Evolutionary conservation across 2,329 filamentous ascomycete genomes (phyloP).

Genomic region (Neospermospora avenae): DNA sequence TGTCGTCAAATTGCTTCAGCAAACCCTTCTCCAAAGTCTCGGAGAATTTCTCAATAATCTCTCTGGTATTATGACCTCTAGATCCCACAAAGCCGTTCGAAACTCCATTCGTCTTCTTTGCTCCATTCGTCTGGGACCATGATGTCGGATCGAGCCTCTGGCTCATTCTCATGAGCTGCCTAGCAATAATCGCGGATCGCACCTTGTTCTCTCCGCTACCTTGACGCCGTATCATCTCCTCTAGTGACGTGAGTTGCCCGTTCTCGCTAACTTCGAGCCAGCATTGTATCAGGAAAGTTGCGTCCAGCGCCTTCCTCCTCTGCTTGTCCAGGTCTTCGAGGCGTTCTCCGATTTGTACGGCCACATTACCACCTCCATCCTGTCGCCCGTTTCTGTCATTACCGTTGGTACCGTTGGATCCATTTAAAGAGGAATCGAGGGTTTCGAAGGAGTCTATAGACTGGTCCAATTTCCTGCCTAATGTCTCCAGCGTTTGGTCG

Average conservation of each 20-base stretch:
- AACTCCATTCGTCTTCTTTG: conserved; percentile 49
- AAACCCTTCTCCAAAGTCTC: conserved; percentile 95
- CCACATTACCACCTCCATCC: conserved; percentile 74
- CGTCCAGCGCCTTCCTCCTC: conserved; percentile 82
- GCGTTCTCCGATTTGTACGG: conserved; percentile 90
- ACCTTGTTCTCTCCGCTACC: conserved; percentile 90
- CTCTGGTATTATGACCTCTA: conserved; percentile 63
- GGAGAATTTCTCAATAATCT: conserved; percentile 94
- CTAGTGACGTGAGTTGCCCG: conserved; percentile 80
- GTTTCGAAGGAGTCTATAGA: conserved; percentile 90
- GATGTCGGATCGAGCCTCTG: conserved; percentile 79
- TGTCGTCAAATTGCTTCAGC: conserved; percentile 94
- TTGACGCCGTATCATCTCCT: conserved; percentile 75
- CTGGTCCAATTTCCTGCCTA: conserved; percentile 86
- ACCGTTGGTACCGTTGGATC: conserved; percentile 46
- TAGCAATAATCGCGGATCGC: conserved; percentile 86
- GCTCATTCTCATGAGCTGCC: conserved; percentile 91
- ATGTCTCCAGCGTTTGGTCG: conserved; percentile 81
- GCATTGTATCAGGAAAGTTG: conserved; percentile 92
- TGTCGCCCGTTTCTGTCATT: conserved; percentile 47
- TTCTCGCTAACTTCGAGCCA: conserved; percentile 94
- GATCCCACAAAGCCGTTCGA: conserved; percentile 41
- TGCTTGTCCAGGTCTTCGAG: conserved; percentile 94
- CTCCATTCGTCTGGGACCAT: conserved; percentile 60
- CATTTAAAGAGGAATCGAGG: conserved; percentile 78